Conservation (phyloP, 805 yeast genomes). For the Ogataea dorogensis region DNA sequence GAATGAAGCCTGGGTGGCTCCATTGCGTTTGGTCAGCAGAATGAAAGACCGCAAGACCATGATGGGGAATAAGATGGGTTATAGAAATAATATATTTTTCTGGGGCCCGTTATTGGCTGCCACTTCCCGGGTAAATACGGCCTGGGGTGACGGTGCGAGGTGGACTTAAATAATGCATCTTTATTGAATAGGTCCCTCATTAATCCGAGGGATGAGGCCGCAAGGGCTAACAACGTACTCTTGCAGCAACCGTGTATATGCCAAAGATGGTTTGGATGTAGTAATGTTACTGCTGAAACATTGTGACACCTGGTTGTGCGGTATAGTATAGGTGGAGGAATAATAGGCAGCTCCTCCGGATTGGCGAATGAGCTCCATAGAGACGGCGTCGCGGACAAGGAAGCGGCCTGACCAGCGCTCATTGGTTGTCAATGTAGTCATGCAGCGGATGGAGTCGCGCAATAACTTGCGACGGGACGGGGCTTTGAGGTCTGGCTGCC, state of each 20-base stretch:
- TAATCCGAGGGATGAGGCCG: constrained; percentile 31
- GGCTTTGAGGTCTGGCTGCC: constrained; percentile 10
- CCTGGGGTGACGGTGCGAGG: constrained; percentile 3
- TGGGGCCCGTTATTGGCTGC: constrained; percentile 3
- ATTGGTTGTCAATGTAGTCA: constrained; percentile 32
- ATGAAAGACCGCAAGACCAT: constrained; percentile 34
- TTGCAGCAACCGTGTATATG: constrained; percentile 24
- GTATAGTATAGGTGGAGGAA: constrained; percentile 9
- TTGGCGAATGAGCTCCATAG: constrained; percentile 6
- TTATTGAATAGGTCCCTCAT: constrained; percentile 16
- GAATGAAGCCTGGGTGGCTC: constrained; percentile 14
- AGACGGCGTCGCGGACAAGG: constrained; percentile 27
- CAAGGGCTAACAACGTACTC: constrained; percentile 36
- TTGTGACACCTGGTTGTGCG: constrained; percentile 13
- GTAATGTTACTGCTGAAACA: background rate
- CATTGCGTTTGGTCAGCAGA: constrained; percentile 26
- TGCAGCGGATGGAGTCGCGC: constrained; percentile 36
- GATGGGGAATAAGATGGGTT: constrained; percentile 1
- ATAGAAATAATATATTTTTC: background rate
- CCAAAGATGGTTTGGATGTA: background rate
- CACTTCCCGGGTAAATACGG: background rate
- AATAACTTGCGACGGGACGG: constrained; percentile 29
- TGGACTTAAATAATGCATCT: constrained; percentile 6
- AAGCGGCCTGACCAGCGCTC: constrained; percentile 36
- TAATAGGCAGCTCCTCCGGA: constrained; percentile 9